Base-by-base conservation (phyloP, 768 basidiomycete genomes). In the Leccinum uliginosum region DNA sequence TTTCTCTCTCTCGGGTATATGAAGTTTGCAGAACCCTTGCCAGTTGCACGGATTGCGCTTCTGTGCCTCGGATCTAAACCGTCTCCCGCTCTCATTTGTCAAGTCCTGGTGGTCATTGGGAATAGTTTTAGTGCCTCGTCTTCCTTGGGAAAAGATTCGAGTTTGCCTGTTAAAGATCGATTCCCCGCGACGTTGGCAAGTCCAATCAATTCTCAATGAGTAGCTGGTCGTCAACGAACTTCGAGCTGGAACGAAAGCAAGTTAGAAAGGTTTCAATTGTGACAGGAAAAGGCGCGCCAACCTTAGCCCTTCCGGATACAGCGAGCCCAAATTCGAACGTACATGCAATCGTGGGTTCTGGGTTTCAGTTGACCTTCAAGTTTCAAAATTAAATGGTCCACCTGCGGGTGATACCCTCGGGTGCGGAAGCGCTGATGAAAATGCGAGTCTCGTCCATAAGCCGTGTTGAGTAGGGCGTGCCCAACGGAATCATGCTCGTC, bases 141-240 rank as follows among this genome's bases (percentile, higher is more conserved):
- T n/a, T n/a, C n/a, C n/a, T n/a, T n/a, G n/a, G n/a, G n/a, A n/a
- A n/a, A n/a, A n/a, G n/a, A n/a, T n/a, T n/a, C n/a, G n/a, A n/a
- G n/a, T n/a, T n/a, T n/a, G n/a, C n/a, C 58, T 61, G n/a, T 80
- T 81, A 60, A 89, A 90, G 78, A 91, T 89, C 9, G 80, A 71
- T 6, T 82, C 80, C 4, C 87, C 88, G 24, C 86, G 83, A 26
- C 76, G 73, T 67, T 92, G 90, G 27, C 83, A 78, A 11, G 85
- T 87, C 83, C n/a, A n/a, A n/a, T n/a, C 89, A 91, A 71, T 93
- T 93, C 65, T 93, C 90, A 54, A 93, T 84, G 38, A 90, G 76
- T 27, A 89, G 76, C 55, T 86, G 73, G 12, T 82, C 88, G 59
- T 89, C 83, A 4, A 89, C 80, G 62, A 76, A 88, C n/a, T n/a